phyloP scores from a whole-genome alignment of 1,139 yeast species.

The Blastobotrys niveus region DNA sequence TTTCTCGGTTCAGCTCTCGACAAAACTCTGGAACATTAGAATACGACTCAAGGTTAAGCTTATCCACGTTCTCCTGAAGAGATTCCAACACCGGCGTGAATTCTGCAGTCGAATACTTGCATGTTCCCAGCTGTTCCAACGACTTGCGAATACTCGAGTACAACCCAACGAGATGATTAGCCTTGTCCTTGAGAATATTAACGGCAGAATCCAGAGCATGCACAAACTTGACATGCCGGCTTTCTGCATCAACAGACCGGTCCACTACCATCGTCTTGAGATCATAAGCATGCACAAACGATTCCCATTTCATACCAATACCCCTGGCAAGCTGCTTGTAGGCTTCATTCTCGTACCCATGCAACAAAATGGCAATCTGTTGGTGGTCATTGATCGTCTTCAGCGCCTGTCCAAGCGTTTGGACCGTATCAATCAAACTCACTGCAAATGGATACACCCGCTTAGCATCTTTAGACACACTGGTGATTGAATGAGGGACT shows the following conservation, averaged over 20 bases:
- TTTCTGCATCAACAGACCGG: constrained; percentile 35
- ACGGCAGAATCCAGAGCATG: constrained; percentile 40
- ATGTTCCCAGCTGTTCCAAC: constrained; percentile 33
- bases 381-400: constrained; percentile 32
- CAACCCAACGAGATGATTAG: constrained; percentile 29
- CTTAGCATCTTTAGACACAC: constrained; percentile 43
- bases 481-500: constrained; percentile 49
- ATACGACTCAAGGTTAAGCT: constrained; percentile 42
- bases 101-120: constrained; percentile 26
- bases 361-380: constrained; percentile 42
- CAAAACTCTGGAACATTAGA: constrained; percentile 39
- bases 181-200: constrained; percentile 35
- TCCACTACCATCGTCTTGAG: constrained; percentile 22
- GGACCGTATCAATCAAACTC: constrained; percentile 47
- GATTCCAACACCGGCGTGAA: constrained; percentile 28
- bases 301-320: constrained; percentile 48
- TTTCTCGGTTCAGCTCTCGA: constrained; percentile 38
- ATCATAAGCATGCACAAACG: constrained; percentile 49
- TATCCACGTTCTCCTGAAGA: constrained; percentile 43
- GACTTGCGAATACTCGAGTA: constrained; percentile 22
- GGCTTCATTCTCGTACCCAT: constrained; percentile 37
- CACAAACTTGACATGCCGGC: constrained; percentile 40
- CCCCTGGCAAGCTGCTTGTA: constrained; percentile 33
- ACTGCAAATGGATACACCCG: constrained; percentile 55
- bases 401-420: constrained; percentile 31